Evolutionary conservation across 768 basidiomycete species (phyloP), one percentile per base, ranked within the genome.

Genomic region (Phylloporus arenicola): DNA sequence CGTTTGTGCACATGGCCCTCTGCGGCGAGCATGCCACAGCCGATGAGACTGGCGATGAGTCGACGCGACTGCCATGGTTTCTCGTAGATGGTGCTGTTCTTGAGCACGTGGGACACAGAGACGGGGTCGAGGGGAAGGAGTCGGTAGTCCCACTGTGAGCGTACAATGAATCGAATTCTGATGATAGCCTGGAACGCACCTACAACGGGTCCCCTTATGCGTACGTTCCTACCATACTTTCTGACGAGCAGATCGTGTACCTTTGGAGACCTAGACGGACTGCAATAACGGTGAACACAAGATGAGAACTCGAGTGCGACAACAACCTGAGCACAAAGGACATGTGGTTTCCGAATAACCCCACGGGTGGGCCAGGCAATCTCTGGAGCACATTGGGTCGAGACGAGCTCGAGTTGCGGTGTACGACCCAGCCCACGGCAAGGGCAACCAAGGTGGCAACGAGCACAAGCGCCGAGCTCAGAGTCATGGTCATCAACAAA

Each of bases 31-130:
- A 90, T 81, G 2, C 88, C 92, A 48, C 82, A 81, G 0, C 92
- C 92, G 51, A 96, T 86, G 51, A 93, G 77, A 48, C 78, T 75
- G 14, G 82, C 79, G 31, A 96, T 88, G 39, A 88, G 68, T 41
- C 75, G 72, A 22, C 92, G 81, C 2, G 89, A 86, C 54, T 83
- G 81, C 78, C 80, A 84, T 10, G 92, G 90, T 64, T 95, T 95
- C 62, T 90, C 85, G 61, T 90, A 92, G 33, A 82, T 72, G 35
- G 76, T 73, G 13, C 82, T 74, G 50, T 90, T 79, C 59, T 85
- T 84, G 44, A 93, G 70, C 34, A 95, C 76, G 60, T 94, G 83
- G 11, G 76, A 67, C 29, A 94, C 64, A 0, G 92, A 85, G 20
- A 78, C 64, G 5, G 91, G 88, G 62, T 95, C 92, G 38, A 91